Base-by-base conservation (phyloP, 164 flowering plant species). In the Kalanchoe fedtschenkoi region DNA sequence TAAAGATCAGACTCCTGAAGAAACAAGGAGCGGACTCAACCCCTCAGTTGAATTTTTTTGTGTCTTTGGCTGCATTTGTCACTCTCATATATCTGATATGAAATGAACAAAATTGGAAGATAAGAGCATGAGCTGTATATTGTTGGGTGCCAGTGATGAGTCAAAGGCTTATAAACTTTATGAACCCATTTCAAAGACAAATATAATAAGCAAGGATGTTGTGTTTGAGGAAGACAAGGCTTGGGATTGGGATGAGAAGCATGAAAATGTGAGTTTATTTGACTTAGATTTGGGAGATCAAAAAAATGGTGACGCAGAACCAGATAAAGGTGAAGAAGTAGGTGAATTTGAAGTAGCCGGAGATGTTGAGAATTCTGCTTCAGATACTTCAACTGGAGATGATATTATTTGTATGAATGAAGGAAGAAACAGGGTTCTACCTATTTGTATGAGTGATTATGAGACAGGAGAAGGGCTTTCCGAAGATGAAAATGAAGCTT, bases 11-110 rank as follows among this genome's bases (percentile, higher is more conserved):
- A 60, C 62, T 60, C n/a, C 46, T 21, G 26, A 60, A 34, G 62
- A 60, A 37, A 29, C 28, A 16, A 37, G 62, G 46, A 60, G 62
- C 11, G 39, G 22, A 19, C 2, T 37, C 14, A 60, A 60, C 16
- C 62, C 62, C 0, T 21, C 46, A 37, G 62, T 60, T 5, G 62
- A 37, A 9, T 38, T 37, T 37, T 60, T 60, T n/a, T 1, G 24
- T 17, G 46, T 38, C 24, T 37, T 60, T 39, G 62, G 62, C 17
- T 60, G 62, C 46, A 10, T 60, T 9, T 44, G 46, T 19, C 46
- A 37, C 37, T 44, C 14, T 1, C 62, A 60, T 9, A 30, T 60
- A 33, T 32, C 46, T 19, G 46, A 38, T 21, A 28, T 19, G 4
- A 60, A 24, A 8, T 37, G 62, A 8, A 34, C 3, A 1, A 60